Base-by-base conservation (phyloP, 257 asterid species). In the Petunia secreta region DNA sequence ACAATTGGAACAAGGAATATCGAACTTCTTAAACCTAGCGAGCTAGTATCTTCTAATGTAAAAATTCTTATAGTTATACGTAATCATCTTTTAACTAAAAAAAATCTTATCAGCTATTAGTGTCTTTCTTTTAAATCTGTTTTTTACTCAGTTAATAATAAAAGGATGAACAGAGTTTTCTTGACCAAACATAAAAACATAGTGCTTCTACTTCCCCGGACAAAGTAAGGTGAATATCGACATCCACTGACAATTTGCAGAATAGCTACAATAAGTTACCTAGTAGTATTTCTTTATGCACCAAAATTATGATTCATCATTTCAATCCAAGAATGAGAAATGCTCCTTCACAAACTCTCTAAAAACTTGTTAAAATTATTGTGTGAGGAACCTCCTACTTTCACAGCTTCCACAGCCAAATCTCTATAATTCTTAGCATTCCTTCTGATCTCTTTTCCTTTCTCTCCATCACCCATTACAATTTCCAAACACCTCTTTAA, bases 341-440 rank as follows among this genome's bases (percentile, higher is more conserved):
- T 43, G 57, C 40, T 9, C 25, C 41, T 9, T 46, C 41, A 71
- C 6, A 71, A 48, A 25, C 25, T 48, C 5, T 77, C 15, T 15
- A 88, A 46, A 66, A 86, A 85, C 0, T 63, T 79, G 78, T 75
- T 78, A 63, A 89, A 71, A 75, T 89, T 89, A 10, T 7, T 78
- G 7, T 68, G 8, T n/a, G 92, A 90, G 77, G 90, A 86, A 25
- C 94, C 92, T 74, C 86, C 80, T 57, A 80, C 89, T 75, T 10
- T 71, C 81, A 80, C 54, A 1, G 91, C 88, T 60, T 87, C 89
- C 75, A 83, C 82, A 0, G 92, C 90, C 81, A 85, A 79, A 52
- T 3, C 58, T 63, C 67, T 83, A 86, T 87, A 83, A 65, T 82
- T 83, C 52, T 5, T n/a, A 6, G 87, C 91, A 63, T 82, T 90